Evolutionary conservation across 2,329 filamentous ascomycete genomes (phyloP).

Genomic region (Aspergillus versicolor): DNA sequence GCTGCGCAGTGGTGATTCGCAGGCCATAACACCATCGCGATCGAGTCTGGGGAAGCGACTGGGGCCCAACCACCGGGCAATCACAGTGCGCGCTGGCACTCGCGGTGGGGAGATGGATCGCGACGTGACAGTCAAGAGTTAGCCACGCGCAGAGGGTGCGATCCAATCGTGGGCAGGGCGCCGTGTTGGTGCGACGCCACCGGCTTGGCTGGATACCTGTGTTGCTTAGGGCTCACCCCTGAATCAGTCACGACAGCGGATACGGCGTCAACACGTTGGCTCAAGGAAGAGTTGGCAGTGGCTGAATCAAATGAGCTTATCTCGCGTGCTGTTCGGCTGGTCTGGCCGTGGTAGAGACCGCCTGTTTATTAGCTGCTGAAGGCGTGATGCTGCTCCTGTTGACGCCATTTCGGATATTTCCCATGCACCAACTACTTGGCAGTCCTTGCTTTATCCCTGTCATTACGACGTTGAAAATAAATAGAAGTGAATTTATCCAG

Average conservation of each 20-base stretch:
- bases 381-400: neutral
- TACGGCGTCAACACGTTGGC: too few relatives aligned
- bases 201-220: too few relatives aligned
- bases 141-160: too few relatives aligned
- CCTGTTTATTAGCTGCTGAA: neutral
- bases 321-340: neutral
- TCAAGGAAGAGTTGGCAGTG: neutral
- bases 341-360: neutral
- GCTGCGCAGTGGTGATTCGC: neutral
- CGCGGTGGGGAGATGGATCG: neutral
- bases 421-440: too few relatives aligned
- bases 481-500: too few relatives aligned
- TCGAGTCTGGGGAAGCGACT: conserved; percentile 5
- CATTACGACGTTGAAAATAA: too few relatives aligned
- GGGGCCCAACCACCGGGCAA: neutral
- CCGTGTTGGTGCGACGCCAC: too few relatives aligned
- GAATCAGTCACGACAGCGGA: too few relatives aligned
- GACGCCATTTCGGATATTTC: too few relatives aligned
- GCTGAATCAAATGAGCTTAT: neutral
- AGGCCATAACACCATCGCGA: conserved; percentile 7
- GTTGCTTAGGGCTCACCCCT: too few relatives aligned
- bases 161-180: too few relatives aligned
- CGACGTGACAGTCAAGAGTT: neutral
- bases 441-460: too few relatives aligned
- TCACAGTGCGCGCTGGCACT: neutral